Conservation (phyloP, 2,329 filamentous ascomycete genomes). For the Trichoderma atroviride region DNA sequence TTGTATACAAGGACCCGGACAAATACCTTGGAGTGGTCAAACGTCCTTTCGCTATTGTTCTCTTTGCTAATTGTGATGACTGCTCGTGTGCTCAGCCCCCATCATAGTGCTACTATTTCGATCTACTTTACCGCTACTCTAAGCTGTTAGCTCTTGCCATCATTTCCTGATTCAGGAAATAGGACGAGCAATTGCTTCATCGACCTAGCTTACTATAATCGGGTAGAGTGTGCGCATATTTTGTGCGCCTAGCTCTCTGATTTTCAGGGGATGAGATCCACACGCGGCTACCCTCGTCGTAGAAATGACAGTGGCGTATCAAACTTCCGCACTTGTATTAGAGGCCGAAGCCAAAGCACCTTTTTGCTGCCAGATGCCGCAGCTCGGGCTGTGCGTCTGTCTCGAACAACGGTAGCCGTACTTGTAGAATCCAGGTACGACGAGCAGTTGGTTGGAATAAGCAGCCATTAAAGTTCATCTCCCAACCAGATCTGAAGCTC, state of each 20-base stretch:
- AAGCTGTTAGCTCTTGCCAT: not conserved
- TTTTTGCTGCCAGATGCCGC: too few relatives aligned
- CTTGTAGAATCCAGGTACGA: too few relatives aligned
- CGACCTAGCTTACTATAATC: not conserved
- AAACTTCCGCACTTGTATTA: not conserved
- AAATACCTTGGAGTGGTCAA: not conserved
- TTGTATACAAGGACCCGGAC: not conserved
- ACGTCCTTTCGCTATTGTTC: not conserved
- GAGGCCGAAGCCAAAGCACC: not conserved
- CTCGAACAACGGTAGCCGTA: too few relatives aligned
- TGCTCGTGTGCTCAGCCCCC: not conserved
- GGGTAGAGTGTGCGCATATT: slow-evolving; percentile 1
- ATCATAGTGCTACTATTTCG: not conserved
- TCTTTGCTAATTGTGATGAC: not conserved
- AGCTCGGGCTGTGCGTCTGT: too few relatives aligned
- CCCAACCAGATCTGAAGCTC: too few relatives aligned
- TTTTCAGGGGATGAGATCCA: not conserved
- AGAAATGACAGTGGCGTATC: not conserved
- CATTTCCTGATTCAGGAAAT: not conserved
- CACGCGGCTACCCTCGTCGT: not conserved
- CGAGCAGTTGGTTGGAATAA: too few relatives aligned
- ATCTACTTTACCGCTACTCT: not conserved
- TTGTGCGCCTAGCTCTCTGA: not conserved
- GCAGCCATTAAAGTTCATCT: too few relatives aligned
- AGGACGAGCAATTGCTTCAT: not conserved